Percentiles rank a stretch among this genome's conserved stretches.
Conservation (phyloP, 495 filamentous ascomycete genomes). For the Penicillium goetzii region DNA sequence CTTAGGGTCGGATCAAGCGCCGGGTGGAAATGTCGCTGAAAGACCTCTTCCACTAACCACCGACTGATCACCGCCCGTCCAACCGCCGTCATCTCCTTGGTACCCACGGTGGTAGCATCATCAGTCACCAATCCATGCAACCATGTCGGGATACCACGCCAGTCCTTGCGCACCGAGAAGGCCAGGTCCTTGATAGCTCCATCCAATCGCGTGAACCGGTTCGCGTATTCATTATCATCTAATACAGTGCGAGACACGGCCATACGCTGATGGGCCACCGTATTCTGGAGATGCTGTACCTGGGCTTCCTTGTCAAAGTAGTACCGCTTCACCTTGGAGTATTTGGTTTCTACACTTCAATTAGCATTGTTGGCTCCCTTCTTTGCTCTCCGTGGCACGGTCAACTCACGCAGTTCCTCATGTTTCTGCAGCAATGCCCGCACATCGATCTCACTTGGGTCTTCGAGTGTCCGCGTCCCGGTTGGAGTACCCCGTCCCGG, state of each 20-base stretch:
- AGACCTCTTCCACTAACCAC: conserved; percentile 91
- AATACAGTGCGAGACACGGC: conserved; percentile 92
- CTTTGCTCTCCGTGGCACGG: neutral
- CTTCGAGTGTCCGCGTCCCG: conserved; percentile 53
- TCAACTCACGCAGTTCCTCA: conserved; percentile 68
- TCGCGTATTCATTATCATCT: conserved; percentile 93
- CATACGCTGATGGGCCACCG: conserved; percentile 91
- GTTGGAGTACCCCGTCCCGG: conserved; percentile 66
- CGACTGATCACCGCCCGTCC: conserved; percentile 87
- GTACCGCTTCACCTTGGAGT: conserved; percentile 95
- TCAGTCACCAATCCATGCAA: conserved; percentile 75
- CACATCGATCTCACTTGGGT: conserved; percentile 55
- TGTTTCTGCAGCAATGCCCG: conserved; percentile 50
- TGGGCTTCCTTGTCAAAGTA: conserved; percentile 96
- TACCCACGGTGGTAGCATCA: conserved; percentile 78
- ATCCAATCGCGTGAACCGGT: conserved; percentile 88
- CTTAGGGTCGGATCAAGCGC: conserved; percentile 76
- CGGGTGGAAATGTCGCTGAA: conserved; percentile 91
- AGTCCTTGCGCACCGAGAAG: conserved; percentile 93
- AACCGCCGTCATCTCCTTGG: conserved; percentile 95
- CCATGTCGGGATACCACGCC: conserved; percentile 80
- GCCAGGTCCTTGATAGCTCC: conserved; percentile 93
- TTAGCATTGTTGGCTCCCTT: neutral
- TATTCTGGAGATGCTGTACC: conserved; percentile 94
- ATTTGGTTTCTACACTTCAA: conserved; percentile 73